Evolutionary conservation across 2,329 filamentous ascomycete species (phyloP), one percentile per base, ranked within the genome.

Genomic region (Calonectria pseudoreteaudii): DNA sequence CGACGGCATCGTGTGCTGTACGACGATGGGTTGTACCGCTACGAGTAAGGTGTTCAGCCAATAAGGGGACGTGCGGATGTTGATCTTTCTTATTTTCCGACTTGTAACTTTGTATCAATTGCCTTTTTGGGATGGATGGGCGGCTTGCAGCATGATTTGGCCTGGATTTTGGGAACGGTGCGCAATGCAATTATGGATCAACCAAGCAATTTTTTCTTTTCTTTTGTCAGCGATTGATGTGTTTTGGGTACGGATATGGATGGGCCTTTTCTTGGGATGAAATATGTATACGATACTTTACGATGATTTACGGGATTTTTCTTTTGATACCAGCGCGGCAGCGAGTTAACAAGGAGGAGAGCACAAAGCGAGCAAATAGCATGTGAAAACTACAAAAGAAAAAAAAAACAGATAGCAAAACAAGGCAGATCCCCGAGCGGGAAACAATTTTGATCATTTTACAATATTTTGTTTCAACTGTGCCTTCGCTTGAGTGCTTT

Each of bases 21-120:
- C 76, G 84, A 85, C 18, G 83, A 86, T 50, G 85, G 84, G 1
- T 66, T 83, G 8, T 86, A 86, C 80, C 82, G 84, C 58, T 85
- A 81, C 80, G 86, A 86, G 78, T 87, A 81, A 85, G 72, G 56
- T 41, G 10, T 64, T 26, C 11, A 56, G n/a, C 68, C 53, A 71
- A 58, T 67, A 34, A n/a, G 34, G 23, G 38, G 38, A n/a, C 36
- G 53, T 26, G 62, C 11, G 44, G 64, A 47, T 71, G 70, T 66
- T 74, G 72, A 66, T 76, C 69, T 52, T 77, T 73, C 30, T 66
- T 66, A 75, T 68, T 73, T 68, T 62, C 53, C 62, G 28, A 68
- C 50, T 52, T 67, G 44, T 68, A 52, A 50, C 68, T 73, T 78
- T 80, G 77, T 79, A 80, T 74, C 70, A 74, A 68, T 67, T 76